These are phyloP conservation scores for Candida ulmi DNA, from an alignment of 805 yeast genomes.

Conservation along the genomic window DNA sequence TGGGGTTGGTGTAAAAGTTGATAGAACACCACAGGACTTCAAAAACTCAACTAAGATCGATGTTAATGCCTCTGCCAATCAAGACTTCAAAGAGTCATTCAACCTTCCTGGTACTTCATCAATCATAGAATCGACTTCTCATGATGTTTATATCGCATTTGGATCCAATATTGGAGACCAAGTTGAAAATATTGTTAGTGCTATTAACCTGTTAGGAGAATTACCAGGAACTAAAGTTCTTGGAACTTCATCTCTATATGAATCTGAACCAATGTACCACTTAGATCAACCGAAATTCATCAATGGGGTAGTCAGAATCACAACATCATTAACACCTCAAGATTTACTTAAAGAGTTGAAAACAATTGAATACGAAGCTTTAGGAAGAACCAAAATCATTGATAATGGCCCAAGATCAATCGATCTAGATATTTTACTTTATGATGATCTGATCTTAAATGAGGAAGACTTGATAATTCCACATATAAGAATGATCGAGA, in stretches of 20 bases:
- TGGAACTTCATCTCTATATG: constrained; percentile 71
- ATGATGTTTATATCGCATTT: constrained; percentile 72
- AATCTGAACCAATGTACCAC: constrained; percentile 90
- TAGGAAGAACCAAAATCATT: constrained; percentile 67
- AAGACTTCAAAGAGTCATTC: constrained; percentile 5
- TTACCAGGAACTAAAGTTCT: constrained; percentile 35
- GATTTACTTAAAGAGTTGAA: constrained; percentile 60
- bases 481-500: constrained; percentile 80
- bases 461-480: constrained; percentile 65
- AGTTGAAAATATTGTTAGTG: constrained; percentile 49
- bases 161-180: constrained; percentile 86
- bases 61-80: not conserved
- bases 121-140: constrained; percentile 29
- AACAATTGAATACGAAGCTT: constrained; percentile 66
- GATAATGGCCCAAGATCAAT: constrained; percentile 92
- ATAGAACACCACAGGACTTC: constrained; percentile 40
- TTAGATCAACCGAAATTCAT: constrained; percentile 73
- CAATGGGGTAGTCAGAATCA: constrained; percentile 73
- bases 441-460: constrained; percentile 45
- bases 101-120: constrained; percentile 26
- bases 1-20: constrained; percentile 83
- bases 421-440: constrained; percentile 82
- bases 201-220: constrained; percentile 42
- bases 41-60: constrained; percentile 16
- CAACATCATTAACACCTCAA: constrained; percentile 59